Conservation (phyloP, 768 basidiomycete genomes). For the Lentinula detonsa region DNA sequence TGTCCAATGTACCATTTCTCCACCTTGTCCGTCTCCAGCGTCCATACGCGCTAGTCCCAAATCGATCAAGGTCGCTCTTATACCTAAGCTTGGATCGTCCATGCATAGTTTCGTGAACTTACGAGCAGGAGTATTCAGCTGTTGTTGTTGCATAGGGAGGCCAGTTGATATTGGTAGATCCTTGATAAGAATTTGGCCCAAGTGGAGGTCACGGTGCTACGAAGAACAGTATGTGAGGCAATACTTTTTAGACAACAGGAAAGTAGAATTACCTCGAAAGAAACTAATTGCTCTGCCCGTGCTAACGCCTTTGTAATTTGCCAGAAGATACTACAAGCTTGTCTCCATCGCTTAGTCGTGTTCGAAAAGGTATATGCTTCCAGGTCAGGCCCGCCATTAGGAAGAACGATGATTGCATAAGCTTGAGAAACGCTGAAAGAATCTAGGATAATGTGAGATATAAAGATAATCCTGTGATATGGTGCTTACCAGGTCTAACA, state of each 20-base stretch:
- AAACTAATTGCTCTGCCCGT: slow-evolving; percentile 70
- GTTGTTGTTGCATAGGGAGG: slow-evolving; percentile 26
- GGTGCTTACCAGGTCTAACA: slow-evolving; percentile 66
- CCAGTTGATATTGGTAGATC: slow-evolving; percentile 26
- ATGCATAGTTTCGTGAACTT: slow-evolving; percentile 28
- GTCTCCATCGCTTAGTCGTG: slow-evolving; percentile 62
- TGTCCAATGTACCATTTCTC: slow-evolving; percentile 60
- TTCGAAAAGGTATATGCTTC: slow-evolving; percentile 73
- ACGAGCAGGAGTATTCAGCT: slow-evolving; percentile 24
- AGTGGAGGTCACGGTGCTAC: slow-evolving; percentile 98
- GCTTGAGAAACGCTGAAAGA: slow-evolving; percentile 68
- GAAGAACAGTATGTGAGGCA: slow-evolving; percentile 2
- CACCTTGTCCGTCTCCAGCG: slow-evolving; percentile 39
- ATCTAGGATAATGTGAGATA: slow-evolving; percentile 36
- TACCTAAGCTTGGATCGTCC: slow-evolving; percentile 63
- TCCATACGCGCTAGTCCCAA: slow-evolving; percentile 88
- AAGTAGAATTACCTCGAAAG: slow-evolving; percentile 70
- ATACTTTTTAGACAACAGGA: neutral
- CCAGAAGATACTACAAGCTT: slow-evolving; percentile 88
- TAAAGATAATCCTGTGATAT: slow-evolving; percentile 3
- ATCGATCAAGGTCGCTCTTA: slow-evolving; percentile 86
- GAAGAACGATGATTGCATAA: slow-evolving; percentile 87
- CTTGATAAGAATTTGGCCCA: slow-evolving; percentile 91
- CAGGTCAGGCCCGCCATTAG: slow-evolving; percentile 87
- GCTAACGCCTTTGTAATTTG: slow-evolving; percentile 77